Base-by-base conservation (phyloP, 352 stramenopile species). In the Globisporangium perplexum region DNA sequence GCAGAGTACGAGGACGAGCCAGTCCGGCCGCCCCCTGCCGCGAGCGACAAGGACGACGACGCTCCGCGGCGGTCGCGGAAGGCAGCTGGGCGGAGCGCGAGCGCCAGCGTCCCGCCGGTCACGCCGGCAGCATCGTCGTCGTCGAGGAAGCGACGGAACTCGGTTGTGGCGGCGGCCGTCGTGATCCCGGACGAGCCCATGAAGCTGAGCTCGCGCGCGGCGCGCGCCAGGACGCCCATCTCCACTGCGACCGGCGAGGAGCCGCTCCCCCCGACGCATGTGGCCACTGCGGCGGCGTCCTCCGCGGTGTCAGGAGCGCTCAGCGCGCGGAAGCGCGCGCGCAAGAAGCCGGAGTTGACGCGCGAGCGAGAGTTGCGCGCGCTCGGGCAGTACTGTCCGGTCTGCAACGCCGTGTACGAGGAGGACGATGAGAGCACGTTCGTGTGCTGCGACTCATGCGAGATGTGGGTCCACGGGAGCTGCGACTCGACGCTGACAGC, bases 401-500 rank as follows among this genome's bases (percentile, higher is more conserved):
- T 95, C 53, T 95, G 84, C 73, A 93, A 86, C 61, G 68, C 76
- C 49, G 71, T 75, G 14, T 95, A 95, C 65, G 84, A 95, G 58
- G 82, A 93, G 41, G 82, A 95, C 65, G 84, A 95, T 57, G 71
- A 73, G 47, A 90, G 71, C 57, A 86, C 72, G 35, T 95, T 95
- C 57, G 80, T 95, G 23, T 95, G 84, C 72, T 95, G 84, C 65
- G 84, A 95, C 60, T 88, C 82, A 47, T 95, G 84, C 49, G 84
- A 95, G 57, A 88, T 93, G 63, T 95, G 84, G 84, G 76, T 95
- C 18, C 84, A 95, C 62, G 77, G 68, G 4, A 69, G 68, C 7
- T 95, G 84, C 59, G 84, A 95, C 53, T 41, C 71, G 24, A 74
- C 65, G 55, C 66, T 95, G 22, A 84, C 75, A 22, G 63, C 81